Base-by-base conservation (phyloP, 2,329 filamentous ascomycete genomes). In the Coleophoma crateriformis region DNA sequence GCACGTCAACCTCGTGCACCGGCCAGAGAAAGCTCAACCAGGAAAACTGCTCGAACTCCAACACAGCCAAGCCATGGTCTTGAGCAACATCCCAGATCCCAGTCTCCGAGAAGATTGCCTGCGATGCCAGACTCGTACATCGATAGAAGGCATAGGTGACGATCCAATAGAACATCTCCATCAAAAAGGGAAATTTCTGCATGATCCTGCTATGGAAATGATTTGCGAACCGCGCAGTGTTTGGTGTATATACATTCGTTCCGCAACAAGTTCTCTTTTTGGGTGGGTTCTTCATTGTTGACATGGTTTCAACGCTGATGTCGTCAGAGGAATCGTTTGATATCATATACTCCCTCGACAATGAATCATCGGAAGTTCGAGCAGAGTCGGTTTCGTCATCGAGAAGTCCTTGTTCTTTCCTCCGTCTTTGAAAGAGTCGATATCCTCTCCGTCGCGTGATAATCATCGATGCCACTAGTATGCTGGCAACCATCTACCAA, bases 81-180 rank as follows among this genome's bases (percentile, higher is more conserved):
- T 81, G 73, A 1, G 79, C 77, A 17, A 77, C 71, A 48, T 79
- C 69, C 72, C 78, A 81, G 32, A 81, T 74, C 5, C 66, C 65
- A 1, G 63, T 67, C 14, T 68, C 60, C 22, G 66, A 67, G 47
- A 71, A 65, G 8, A 66, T 58, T 19, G 59, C 55, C 43, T 63
- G 57, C 12, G 62, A 62, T 14, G 58, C 52, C 15, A 64, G 41
- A 7, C 52, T 56, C 8, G 64, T 60, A 40, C 54, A 60, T 33
- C 58, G 55, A 40, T 65, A 67, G 32, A 61, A 61, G 1, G 61
- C 58, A 41, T 66, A 64, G 2, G 62, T 84, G 54, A 84, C 72
- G 45, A 78, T 71, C 81, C 82, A 85, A 64, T 85, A 85, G 59
- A 84, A 81, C 78, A 84, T 83, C 62, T 84, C 81, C 49, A 84